These are phyloP conservation scores for Syncephalastrum contaminatum DNA, from an alignment of 371 early-diverging fungal species.

Conservation along the genomic window DNA sequence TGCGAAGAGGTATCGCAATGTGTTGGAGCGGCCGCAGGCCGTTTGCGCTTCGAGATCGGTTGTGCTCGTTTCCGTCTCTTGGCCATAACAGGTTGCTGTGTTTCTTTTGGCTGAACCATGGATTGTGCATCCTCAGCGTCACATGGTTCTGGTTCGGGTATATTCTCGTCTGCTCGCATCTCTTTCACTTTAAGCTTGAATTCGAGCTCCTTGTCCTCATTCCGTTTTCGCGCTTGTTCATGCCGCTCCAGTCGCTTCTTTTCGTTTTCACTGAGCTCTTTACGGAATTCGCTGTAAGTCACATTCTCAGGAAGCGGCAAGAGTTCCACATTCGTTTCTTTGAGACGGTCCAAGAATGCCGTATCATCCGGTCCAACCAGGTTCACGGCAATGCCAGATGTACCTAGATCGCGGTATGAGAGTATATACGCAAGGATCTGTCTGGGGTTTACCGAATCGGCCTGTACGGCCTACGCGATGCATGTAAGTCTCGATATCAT, in stretches of 20 bases:
- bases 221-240: slow-evolving; percentile 5
- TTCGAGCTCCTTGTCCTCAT: slow-evolving; percentile 5
- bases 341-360: slow-evolving; percentile 20
- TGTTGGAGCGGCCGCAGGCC: no score
- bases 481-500: slow-evolving; percentile 91
- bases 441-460: slow-evolving; percentile 76
- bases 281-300: slow-evolving; percentile 28
- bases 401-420: slow-evolving; percentile 21
- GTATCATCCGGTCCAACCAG: slow-evolving; percentile 33
- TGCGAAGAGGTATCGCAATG: neutral
- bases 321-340: slow-evolving; percentile 18
- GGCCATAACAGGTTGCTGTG: neutral
- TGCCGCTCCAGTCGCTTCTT: slow-evolving; percentile 19
- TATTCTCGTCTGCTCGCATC: slow-evolving; percentile 9
- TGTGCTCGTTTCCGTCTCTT: neutral
- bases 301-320: slow-evolving; percentile 38
- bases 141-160: neutral
- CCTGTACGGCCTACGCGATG: slow-evolving; percentile 99
- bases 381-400: slow-evolving; percentile 50
- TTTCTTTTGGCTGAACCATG: neutral
- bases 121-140: neutral
- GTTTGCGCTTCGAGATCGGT: neutral
- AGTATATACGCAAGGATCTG: no score
- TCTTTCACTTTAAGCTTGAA: neutral
- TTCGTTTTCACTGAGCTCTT: slow-evolving; percentile 32